phyloP scores from a whole-genome alignment of 73 alveolate genomes.

The Effrenium voratum region DNA sequence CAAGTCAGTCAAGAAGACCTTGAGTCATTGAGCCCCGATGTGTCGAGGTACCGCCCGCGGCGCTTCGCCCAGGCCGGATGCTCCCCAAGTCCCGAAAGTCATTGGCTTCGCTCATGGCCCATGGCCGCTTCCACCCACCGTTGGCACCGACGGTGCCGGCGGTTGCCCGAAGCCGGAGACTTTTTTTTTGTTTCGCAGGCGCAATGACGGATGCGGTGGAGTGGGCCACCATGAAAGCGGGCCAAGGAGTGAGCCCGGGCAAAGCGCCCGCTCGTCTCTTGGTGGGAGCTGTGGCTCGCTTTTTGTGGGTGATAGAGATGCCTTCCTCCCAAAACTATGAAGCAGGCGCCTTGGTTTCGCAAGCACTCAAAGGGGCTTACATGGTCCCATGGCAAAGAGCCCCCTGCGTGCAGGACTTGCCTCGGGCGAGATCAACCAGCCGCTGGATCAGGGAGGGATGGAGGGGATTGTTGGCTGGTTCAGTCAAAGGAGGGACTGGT shows the following conservation, averaged over 20 bases:
- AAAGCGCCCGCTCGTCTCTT: background rate
- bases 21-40: too few relatives aligned
- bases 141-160: too few relatives aligned
- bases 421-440: constrained; percentile 75
- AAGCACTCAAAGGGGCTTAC: background rate
- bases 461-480: too few relatives aligned
- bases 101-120: too few relatives aligned
- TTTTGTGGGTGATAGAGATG: background rate
- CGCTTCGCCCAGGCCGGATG: too few relatives aligned
- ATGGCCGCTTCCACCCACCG: too few relatives aligned
- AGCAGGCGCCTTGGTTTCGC: background rate
- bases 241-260: background rate
- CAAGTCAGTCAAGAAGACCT: too few relatives aligned
- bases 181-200: too few relatives aligned
- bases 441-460: background rate
- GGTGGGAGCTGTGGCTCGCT: background rate
- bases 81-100: too few relatives aligned
- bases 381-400: background rate
- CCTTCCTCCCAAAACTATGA: background rate
- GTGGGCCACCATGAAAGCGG: constrained; percentile 80
- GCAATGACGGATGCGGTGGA: constrained; percentile 83
- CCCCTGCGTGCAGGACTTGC: background rate
- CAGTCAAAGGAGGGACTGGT: too few relatives aligned
- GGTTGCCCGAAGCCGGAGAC: too few relatives aligned
- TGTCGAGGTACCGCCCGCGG: too few relatives aligned